Conservation (phyloP, 2,329 filamentous ascomycete species). For the Samsoniella hepiali region DNA sequence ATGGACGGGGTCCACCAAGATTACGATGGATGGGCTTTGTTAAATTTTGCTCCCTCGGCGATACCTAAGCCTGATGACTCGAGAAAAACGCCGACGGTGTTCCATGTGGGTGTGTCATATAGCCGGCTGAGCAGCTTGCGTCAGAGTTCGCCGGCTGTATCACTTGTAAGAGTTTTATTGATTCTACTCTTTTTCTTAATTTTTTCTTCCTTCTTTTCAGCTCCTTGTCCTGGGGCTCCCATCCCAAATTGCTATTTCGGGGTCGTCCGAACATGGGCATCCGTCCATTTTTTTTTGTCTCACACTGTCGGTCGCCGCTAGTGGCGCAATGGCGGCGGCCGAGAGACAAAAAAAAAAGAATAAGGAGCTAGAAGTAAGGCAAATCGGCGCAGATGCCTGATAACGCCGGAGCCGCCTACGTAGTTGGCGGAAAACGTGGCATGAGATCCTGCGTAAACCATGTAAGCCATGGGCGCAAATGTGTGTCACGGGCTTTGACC, state of each 20-base stretch:
- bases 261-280: neutral
- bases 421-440: neutral
- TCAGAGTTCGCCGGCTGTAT: neutral
- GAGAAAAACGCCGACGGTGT: constrained; percentile 8
- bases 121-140: neutral
- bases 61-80: neutral
- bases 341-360: neutral
- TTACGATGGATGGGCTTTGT: no score
- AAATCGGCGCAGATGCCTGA: neutral
- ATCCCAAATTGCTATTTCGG: neutral
- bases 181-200: neutral
- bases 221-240: neutral
- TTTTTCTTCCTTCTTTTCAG: neutral
- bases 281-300: neutral
- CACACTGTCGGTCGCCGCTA: neutral
- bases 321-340: neutral
- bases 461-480: no score
- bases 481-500: no score
- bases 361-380: neutral
- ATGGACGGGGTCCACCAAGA: neutral
- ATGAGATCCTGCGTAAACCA: neutral
- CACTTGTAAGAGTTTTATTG: no score
- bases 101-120: neutral
- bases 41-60: neutral
- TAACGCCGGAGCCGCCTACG: neutral